phyloP scores from a whole-genome alignment of 108 stramenopile species.

The Nannochloropsis gaditana region DNA sequence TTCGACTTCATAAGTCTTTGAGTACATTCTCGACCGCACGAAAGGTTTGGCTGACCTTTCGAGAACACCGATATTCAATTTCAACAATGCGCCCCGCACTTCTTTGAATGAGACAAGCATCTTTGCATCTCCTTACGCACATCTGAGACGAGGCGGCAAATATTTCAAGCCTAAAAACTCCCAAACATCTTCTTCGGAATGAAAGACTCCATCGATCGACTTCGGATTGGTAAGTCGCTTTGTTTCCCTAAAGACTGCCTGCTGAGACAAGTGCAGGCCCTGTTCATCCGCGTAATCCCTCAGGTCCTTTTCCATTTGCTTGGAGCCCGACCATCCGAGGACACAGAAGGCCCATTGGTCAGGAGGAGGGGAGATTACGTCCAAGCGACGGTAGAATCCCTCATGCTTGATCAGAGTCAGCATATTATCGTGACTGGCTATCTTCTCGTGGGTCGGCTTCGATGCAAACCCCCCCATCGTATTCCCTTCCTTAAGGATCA shows the following conservation, averaged over 20 bases:
- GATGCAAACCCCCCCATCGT: background rate
- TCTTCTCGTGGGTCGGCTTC: background rate
- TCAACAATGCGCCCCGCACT: too few species aligned
- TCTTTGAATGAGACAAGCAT: background rate
- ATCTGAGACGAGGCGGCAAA: background rate
- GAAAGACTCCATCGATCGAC: background rate
- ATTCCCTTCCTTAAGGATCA: background rate
- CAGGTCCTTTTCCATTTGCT: conserved; percentile 15
- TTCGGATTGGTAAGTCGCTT: background rate
- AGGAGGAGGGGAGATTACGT: background rate
- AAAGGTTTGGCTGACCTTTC: too few species aligned
- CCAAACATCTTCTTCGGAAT: background rate
- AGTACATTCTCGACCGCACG: too few species aligned
- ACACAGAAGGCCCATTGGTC: conserved; percentile 10
- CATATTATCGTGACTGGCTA: background rate
- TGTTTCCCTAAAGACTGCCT: background rate
- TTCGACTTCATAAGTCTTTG: too few species aligned
- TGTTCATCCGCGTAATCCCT: background rate
- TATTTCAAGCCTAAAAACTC: background rate
- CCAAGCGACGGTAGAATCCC: background rate
- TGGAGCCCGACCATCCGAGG: background rate
- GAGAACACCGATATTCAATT: too few species aligned
- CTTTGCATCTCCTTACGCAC: background rate
- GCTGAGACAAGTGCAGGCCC: background rate
- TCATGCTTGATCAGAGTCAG: background rate